Conservation (phyloP, 257 asterid genomes). For the Plantago major region DNA sequence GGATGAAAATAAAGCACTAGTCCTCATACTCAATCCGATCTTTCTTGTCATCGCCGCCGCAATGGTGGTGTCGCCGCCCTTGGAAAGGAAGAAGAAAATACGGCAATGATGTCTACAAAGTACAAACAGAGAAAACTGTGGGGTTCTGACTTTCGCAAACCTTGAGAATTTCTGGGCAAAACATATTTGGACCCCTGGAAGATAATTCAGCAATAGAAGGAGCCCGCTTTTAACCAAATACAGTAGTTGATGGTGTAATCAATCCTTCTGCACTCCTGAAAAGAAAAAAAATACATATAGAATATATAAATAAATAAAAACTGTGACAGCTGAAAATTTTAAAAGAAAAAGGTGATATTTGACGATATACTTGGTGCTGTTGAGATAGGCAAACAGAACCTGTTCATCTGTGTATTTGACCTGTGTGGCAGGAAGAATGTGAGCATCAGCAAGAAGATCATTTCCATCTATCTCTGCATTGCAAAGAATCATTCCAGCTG, state of each 20-base stretch:
- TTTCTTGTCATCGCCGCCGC: no score
- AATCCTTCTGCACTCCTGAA: slow-evolving; percentile 42
- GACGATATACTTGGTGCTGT: slow-evolving; percentile 30
- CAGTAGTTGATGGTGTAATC: slow-evolving; percentile 30
- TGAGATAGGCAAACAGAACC: slow-evolving; percentile 33
- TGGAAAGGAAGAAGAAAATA: neutral
- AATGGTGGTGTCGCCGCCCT: no score
- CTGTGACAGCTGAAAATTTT: neutral
- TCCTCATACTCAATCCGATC: no score
- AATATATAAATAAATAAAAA: neutral
- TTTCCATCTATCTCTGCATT: slow-evolving; percentile 25
- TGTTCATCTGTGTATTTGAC: slow-evolving; percentile 44
- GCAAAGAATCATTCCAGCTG: slow-evolving; percentile 55
- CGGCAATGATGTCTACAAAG: neutral
- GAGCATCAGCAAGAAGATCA: slow-evolving; percentile 29
- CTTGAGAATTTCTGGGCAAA: slow-evolving; percentile 65
- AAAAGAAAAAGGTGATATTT: neutral
- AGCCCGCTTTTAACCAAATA: slow-evolving; percentile 33
- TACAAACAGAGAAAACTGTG: no score
- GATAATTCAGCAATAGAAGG: slow-evolving; percentile 67
- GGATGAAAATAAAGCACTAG: no score
- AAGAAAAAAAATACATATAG: neutral
- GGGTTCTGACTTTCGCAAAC: slow-evolving; percentile 18
- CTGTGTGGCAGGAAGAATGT: slow-evolving; percentile 49
- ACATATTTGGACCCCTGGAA: slow-evolving; percentile 56